Conservation (phyloP, 2,329 filamentous ascomycete genomes). For the Chrysosporium queenslandicum region DNA sequence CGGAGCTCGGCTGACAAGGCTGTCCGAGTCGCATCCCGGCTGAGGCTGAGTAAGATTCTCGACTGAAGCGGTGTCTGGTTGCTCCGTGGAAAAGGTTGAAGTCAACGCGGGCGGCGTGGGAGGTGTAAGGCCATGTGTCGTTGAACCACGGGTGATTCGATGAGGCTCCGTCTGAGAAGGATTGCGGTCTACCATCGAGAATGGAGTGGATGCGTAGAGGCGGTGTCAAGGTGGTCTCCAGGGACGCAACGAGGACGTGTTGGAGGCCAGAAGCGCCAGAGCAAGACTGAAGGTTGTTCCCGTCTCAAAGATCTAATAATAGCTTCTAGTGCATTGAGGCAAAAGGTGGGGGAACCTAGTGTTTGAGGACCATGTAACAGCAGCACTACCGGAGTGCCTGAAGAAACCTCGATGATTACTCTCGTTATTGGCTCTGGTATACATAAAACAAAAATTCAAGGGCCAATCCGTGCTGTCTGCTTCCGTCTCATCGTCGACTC, state of each 20-base stretch:
- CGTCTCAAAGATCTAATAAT: constrained; percentile 7
- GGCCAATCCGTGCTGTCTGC: no score
- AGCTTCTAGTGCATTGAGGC: neutral
- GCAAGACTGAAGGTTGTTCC: constrained; percentile 1
- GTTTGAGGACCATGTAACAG: constrained; percentile 1
- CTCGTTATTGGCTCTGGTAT: no score
- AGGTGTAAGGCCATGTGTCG: neutral
- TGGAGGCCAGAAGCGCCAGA: constrained; percentile 4
- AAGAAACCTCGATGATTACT: neutral
- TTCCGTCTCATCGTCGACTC: neutral
- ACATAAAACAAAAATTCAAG: no score
- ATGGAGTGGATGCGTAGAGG: neutral
- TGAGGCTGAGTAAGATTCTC: neutral
- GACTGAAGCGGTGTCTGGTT: neutral
- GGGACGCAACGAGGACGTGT: neutral
- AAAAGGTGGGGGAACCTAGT: neutral
- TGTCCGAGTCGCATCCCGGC: neutral
- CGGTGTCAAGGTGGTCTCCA: constrained; percentile 3
- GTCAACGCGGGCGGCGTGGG: neutral
- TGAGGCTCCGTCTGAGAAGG: constrained; percentile 1
- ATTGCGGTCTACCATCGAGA: constrained; percentile 10
- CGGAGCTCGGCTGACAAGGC: neutral
- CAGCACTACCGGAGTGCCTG: neutral
- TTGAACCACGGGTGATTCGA: neutral
- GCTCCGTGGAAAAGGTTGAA: neutral